Evolutionary conservation across 495 filamentous ascomycete species (phyloP), one percentile per base, ranked within the genome.

Genomic region (Sphaerosporella brunnea): DNA sequence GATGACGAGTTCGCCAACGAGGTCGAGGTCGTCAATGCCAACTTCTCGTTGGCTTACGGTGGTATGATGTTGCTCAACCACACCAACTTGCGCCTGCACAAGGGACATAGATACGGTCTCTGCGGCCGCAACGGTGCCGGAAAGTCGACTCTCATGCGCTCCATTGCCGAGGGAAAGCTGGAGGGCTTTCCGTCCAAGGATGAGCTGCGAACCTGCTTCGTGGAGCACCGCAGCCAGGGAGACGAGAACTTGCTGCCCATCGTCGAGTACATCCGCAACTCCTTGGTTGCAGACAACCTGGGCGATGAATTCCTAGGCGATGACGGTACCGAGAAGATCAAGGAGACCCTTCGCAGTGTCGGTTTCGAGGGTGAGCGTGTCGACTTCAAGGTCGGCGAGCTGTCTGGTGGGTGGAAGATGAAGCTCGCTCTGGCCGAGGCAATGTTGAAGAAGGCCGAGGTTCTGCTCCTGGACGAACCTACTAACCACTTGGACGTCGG

Each of bases 341-440:
- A 78, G 23, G 66, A 69, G 42, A 86, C 94, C 42, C 65, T 99
- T 42, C 71, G 78, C 47, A 85, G 93, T 60, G 86, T 99, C 59
- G 90, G 90, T 28, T 96, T 99, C 66, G 80, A 90, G 52, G 92
- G 90, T 48, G 58, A 60, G 37, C 77, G 80, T 23, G 88, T 94
- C 62, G 70, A 75, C 24, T 79, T 92, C 60, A 79, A 74, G 41
- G 92, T 96, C 46, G 88, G 90, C 49, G 93, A 87, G 23, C 69
- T 96, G 16, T 99, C 90, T n/a, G 90, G 90, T 63, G 90, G 90
- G 59, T 99, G 90, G 90, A 96, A 99, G 75, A 99, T 99, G 90
- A 99, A 99, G 76, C 68, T 99, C 47, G 90, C 90, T 48, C 70
- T 99, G 55, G 90, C 92, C 44, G 76, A 90, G 58, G 90, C 90